phyloP scores from a whole-genome alignment of 192 early-diverging fungal species.

The Entophlyctis luteolus region DNA sequence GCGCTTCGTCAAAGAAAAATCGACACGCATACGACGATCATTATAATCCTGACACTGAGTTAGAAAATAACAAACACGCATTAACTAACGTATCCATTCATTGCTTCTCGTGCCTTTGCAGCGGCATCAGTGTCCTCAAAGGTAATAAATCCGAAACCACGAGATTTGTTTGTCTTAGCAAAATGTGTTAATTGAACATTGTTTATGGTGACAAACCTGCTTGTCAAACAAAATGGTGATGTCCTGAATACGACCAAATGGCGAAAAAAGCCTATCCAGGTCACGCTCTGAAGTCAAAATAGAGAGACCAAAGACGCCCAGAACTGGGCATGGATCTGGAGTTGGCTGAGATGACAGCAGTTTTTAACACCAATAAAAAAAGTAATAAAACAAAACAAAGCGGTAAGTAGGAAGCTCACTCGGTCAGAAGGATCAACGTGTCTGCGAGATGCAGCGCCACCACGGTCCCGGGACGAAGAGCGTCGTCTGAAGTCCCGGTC shows the following conservation, averaged over 20 bases:
- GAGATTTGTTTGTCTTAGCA: slow-evolving; percentile 49
- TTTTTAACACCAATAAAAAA: neutral
- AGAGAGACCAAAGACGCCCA: slow-evolving; percentile 68
- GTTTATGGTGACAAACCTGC: slow-evolving; percentile 18
- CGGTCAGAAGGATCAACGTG: slow-evolving; percentile 2
- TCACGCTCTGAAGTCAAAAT: slow-evolving; percentile 55
- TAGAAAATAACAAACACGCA: slow-evolving; percentile 34
- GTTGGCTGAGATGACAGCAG: neutral
- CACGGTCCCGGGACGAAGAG: too few species aligned
- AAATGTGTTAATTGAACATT: neutral
- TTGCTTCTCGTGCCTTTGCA: slow-evolving; percentile 48
- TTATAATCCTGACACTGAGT: slow-evolving; percentile 12
- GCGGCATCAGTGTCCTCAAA: slow-evolving; percentile 51
- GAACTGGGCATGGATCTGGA: slow-evolving; percentile 45
- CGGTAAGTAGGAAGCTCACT: neutral
- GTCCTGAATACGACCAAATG: slow-evolving; percentile 55
- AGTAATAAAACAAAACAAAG: neutral
- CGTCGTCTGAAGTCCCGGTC: too few species aligned
- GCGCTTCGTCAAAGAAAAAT: slow-evolving; percentile 57
- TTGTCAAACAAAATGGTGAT: slow-evolving; percentile 61
- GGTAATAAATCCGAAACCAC: slow-evolving; percentile 70
- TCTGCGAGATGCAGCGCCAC: neutral
- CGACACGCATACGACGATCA: slow-evolving; percentile 24
- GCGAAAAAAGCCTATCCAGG: slow-evolving; percentile 54
- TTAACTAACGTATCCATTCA: slow-evolving; percentile 59